phyloP scores from a whole-genome alignment of 176 grass and related monocot genomes.

The Rhipidocladum racemiflorum region DNA sequence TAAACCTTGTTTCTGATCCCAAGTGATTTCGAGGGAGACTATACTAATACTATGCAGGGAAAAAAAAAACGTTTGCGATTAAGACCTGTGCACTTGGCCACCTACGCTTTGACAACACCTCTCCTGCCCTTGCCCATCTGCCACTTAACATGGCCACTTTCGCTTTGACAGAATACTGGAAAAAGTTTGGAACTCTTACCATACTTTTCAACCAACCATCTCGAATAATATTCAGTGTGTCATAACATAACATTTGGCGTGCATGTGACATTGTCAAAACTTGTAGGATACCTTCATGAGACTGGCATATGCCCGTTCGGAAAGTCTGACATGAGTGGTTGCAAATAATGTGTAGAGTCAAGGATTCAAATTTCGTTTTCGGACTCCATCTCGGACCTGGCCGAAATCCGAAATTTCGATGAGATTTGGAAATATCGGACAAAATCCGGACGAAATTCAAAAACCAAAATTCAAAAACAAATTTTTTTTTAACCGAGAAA shows the following conservation, averaged over 20 bases:
- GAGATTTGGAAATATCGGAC: no score
- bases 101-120: no score
- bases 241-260: neutral
- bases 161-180: no score
- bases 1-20: neutral
- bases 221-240: neutral
- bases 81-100: no score
- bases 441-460: no score
- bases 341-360: neutral
- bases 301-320: neutral
- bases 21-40: neutral
- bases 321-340: neutral
- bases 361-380: no score
- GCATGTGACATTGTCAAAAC: neutral
- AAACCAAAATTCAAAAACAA: no score
- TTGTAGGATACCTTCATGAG: neutral
- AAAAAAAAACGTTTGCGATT: neutral
- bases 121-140: no score
- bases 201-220: neutral
- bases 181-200: neutral
- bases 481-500: no score
- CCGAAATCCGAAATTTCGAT: no score
- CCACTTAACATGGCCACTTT: no score
- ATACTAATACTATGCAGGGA: neutral
- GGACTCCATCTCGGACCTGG: no score